Evolutionary conservation across 2,329 filamentous ascomycete species (phyloP), one percentile per base, ranked within the genome.

Genomic region (Amauroascus niger): DNA sequence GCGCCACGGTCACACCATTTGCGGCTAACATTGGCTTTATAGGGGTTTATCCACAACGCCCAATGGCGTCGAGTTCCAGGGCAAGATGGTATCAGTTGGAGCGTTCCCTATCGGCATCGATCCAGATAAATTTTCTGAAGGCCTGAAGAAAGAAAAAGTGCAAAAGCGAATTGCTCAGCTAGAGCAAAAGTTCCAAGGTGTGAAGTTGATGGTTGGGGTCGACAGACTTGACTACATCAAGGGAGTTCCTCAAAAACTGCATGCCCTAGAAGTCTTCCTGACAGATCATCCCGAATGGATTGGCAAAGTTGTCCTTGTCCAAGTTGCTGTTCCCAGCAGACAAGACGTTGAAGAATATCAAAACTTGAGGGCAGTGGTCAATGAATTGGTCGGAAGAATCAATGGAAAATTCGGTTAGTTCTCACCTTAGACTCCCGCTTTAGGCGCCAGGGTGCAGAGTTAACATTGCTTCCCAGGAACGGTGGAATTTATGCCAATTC

Each of bases 151-250:
- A 67, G 83, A 86, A 45, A 87, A 86, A 62, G 88, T 97, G 0
- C 84, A 91, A 65, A 85, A 91, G 63, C 87, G 91, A 55, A 95
- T 98, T 62, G 83, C 84, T 3, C 82, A 84, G 1, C 77, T 97
- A 3, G 83, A 87, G 65, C 84, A 86, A 66, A 96, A 95, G 71
- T 98, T 97, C 65, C 86, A 95, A 60, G 91, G 90, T 45, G 88
- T 95, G 63, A 96, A 96, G 74, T 80, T 97, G 59, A 95, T 98
- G 63, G 91, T 97, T 35, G 91, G 93, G 58, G 93, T 97, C 49
- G 93, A 98, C 69, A 87, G 93, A 48, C 79, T 97, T 49, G 93
- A 98, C 71, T 97, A 98, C 72, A 97, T 97, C 81, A 97, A 97
- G 74, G 93, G 93, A 58, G 90, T 98, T 8, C 93, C 93, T 0